Percentiles rank a stretch among this genome's conserved stretches.
These are phyloP conservation scores for Exidia glandulosa DNA, from an alignment of 768 basidiomycete species.

Conservation along the genomic window DNA sequence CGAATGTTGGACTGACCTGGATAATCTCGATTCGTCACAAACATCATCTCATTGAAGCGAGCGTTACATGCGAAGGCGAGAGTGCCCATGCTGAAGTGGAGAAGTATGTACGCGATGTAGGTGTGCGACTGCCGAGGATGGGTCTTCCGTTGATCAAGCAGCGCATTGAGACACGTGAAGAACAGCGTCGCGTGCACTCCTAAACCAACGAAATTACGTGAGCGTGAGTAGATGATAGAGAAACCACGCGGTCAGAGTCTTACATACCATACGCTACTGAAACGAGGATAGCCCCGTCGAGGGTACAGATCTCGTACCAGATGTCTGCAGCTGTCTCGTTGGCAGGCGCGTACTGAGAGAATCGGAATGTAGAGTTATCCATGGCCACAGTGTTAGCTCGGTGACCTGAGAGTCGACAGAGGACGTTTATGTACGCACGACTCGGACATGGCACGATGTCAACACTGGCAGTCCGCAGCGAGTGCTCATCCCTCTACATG, in stretches of 20 bases:
- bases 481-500: too few species aligned
- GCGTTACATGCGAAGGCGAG: conserved; percentile 15
- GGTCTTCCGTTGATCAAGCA: not conserved
- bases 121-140: not conserved
- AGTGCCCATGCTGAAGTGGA: conserved; percentile 17
- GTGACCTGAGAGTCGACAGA: too few species aligned
- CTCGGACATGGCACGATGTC: too few species aligned
- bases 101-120: not conserved
- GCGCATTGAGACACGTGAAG: not conserved
- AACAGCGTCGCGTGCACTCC: not conserved
- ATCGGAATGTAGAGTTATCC: not conserved
- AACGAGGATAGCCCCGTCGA: not conserved
- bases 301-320: not conserved
- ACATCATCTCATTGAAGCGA: conserved; percentile 19
- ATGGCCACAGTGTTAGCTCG: too few species aligned
- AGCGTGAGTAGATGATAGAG: not conserved
- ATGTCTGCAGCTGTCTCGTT: not conserved
- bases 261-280: not conserved
- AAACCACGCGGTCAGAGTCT: too few species aligned
- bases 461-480: too few species aligned
- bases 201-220: not conserved
- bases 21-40: not conserved
- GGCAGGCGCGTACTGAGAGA: conserved; percentile 1
- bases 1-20: too few species aligned
- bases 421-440: too few species aligned